Conservation (phyloP, 2,329 filamentous ascomycete genomes). For the Pestalotiopsis sp. region DNA sequence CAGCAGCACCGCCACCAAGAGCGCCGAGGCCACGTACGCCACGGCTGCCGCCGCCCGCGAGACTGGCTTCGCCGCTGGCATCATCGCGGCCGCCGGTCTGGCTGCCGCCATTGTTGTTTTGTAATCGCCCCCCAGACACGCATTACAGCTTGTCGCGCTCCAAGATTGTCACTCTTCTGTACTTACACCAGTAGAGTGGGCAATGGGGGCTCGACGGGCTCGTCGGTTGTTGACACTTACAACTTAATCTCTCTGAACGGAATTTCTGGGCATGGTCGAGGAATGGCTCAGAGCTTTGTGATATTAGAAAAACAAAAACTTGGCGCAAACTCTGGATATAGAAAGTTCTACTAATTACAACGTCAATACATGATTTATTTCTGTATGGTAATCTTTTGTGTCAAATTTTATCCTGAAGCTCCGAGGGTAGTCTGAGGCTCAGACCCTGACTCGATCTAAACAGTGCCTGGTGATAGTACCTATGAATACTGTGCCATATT, state of each 20-base stretch:
- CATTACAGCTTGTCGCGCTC: not conserved
- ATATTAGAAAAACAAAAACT: not conserved
- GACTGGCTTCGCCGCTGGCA: conserved; percentile 19
- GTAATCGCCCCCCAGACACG: conserved; percentile 8
- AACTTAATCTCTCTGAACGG: not conserved
- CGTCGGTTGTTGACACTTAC: not conserved
- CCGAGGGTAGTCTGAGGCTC: too few species aligned
- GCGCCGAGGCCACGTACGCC: not conserved
- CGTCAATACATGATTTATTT: not conserved
- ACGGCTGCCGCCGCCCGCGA: conserved; percentile 20
- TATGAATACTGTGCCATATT: too few species aligned
- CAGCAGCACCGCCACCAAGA: not conserved
- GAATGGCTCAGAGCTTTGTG: not conserved
- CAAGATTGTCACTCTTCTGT: not conserved
- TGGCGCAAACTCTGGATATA: not conserved
- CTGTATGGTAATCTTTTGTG: not conserved
- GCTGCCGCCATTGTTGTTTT: conserved; percentile 22
- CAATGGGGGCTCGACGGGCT: not conserved
- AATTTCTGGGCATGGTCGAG: not conserved
- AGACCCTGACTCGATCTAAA: too few species aligned
- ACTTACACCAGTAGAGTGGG: not conserved
- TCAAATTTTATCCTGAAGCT: not conserved
- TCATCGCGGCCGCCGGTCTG: conserved; percentile 22
- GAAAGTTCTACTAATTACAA: not conserved
- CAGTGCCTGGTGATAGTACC: too few species aligned